These are phyloP conservation scores for Adansonia grandidieri DNA, from an alignment of 441 rosid species.

Conservation along the genomic window DNA sequence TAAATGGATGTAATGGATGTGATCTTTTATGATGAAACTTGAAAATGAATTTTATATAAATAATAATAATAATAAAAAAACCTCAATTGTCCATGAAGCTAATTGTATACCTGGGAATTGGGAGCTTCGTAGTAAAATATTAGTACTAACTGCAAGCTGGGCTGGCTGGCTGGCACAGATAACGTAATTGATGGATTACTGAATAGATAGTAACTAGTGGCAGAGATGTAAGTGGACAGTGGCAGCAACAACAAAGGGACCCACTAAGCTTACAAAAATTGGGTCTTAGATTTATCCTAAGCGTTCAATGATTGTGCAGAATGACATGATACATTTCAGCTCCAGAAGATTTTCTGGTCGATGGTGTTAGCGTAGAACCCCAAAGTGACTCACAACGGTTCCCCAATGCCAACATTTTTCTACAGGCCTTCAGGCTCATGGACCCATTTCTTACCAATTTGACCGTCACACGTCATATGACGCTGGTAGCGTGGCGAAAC, in stretches of 20 bases:
- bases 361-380: constrained; percentile 1
- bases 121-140: not conserved
- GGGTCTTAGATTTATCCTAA: not conserved
- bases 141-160: not conserved
- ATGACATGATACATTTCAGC: not conserved
- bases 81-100: no score
- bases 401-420: constrained; percentile 3
- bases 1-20: no score
- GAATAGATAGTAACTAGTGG: not conserved
- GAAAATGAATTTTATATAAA: no score
- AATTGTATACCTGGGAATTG: not conserved
- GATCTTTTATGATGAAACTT: no score
- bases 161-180: not conserved
- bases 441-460: no score
- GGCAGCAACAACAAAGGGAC: not conserved
- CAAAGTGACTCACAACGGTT: not conserved
- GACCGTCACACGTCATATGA: no score
- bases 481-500: not conserved
- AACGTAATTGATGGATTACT: not conserved
- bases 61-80: no score
- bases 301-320: constrained; percentile 15
- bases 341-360: not conserved
- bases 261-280: not conserved
- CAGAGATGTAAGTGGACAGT: not conserved
- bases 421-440: not conserved